A percentile compares a stretch with the other conserved stretches of the same genome.
Evolutionary conservation across 129 eudicot genomes (phyloP).

Genomic region (Scalesia atractyloides): DNA sequence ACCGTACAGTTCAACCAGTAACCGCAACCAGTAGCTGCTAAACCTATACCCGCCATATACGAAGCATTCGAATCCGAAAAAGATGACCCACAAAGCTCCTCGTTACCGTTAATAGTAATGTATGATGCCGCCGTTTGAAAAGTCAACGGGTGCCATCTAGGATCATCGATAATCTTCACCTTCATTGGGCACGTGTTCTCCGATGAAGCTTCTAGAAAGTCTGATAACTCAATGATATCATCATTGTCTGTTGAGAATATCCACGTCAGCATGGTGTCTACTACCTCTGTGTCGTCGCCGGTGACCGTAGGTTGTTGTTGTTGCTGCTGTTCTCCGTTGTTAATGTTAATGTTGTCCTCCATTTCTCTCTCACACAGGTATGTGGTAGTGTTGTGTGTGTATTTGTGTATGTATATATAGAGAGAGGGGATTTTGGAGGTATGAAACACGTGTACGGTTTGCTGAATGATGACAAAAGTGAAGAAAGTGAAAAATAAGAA

Average conservation of each 20-base stretch:
- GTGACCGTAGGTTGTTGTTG: neutral
- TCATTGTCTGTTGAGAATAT: conserved; percentile 26
- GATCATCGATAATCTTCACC: conserved; percentile 65
- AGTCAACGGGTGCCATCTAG: conserved; percentile 39
- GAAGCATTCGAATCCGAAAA: conserved; percentile 67
- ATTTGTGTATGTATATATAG: too few relatives aligned
- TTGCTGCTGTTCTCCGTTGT: neutral
- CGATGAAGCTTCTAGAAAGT: conserved; percentile 44
- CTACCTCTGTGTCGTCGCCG: conserved; percentile 15
- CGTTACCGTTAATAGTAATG: conserved; percentile 81
- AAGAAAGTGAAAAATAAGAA: neutral
- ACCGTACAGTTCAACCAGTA: too few relatives aligned
- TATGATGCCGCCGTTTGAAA: conserved; percentile 60
- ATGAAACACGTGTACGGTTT: too few relatives aligned
- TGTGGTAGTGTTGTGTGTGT: too few relatives aligned
- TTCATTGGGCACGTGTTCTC: conserved; percentile 31
- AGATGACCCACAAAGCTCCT: conserved; percentile 83
- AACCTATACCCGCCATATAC: conserved; percentile 60
- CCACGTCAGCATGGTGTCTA: conserved; percentile 41
- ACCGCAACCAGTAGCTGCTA: conserved; percentile 13
- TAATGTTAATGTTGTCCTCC: neutral
- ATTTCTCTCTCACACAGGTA: too few relatives aligned
- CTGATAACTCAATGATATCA: conserved; percentile 40
- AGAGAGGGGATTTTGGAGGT: too few relatives aligned
- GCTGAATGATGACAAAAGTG: neutral